Evolutionary conservation across 805 yeast species (phyloP), one percentile per base, ranked within the genome.

Genomic region (Yueomyces sinensis): DNA sequence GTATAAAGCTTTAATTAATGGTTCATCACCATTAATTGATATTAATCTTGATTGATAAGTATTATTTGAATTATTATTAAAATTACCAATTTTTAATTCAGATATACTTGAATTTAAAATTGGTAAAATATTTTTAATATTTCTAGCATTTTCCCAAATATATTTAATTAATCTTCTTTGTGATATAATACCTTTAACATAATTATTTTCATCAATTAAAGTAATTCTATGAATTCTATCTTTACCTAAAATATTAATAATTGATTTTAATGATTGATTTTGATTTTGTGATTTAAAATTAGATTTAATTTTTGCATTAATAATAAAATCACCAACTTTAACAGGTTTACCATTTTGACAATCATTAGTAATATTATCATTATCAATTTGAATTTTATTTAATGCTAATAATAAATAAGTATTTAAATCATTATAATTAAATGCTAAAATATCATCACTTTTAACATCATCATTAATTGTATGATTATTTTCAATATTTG

Each of bases 181-280:
- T 0, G 95, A 83, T 31, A 89, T 64, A 13, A 89, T 74, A 36
- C 96, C 97, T 2, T 78, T 73, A 33, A 86, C 74, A 37, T 65
- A 64, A 18, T 67, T 63, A 27, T 62, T 55, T 30, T 62, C 63
- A 49, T 74, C 63, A 17, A 77, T 67, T 38, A 87, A 81, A 13
- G 95, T 95, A 20, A 87, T 72, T 50, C 97, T 67, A 60, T 89
- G 98, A 4, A 86, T 95, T n/a, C n/a, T n/a, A 14, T 97, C 98
- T 29, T 80, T 71, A 11, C 95, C 96, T 39, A 89, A 63, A 9
- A 81, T 74, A 56, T 82, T 93, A 41, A 82, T 81, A 2, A 82
- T 95, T 4, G 72, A 68, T 29, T 76, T 66, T 33, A 89, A 61
- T 7, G 24, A 20, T 7, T 20, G 24, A 68, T 37, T 78, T 83